Evolutionary conservation across 768 basidiomycete genomes (phyloP).

Genomic region (Lactarius indigo): DNA sequence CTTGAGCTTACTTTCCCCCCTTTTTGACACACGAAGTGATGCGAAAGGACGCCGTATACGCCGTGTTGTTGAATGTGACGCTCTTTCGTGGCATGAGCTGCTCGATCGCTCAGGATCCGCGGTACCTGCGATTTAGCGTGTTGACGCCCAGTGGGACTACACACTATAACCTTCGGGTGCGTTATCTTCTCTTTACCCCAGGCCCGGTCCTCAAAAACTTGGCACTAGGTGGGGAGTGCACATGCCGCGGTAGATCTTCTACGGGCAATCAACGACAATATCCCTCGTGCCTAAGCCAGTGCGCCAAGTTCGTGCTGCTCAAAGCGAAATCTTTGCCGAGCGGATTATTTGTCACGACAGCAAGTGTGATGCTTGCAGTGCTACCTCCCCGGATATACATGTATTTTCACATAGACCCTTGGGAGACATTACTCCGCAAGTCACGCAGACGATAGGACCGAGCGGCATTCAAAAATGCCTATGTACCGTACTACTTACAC

Average conservation of each 20-base stretch:
- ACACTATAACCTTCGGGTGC: constrained; percentile 75
- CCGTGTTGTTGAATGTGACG: constrained; percentile 68
- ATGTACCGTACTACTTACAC: constrained; percentile 17
- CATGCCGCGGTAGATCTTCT: constrained; percentile 23
- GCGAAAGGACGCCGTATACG: constrained; percentile 81
- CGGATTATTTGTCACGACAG: constrained; percentile 1
- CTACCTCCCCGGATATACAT: constrained; percentile 3
- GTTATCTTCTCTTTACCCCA: constrained; percentile 27
- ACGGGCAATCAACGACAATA: constrained; percentile 19
- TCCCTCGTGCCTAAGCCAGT: constrained; percentile 3
- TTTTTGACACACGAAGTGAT: constrained; percentile 49
- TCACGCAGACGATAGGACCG: constrained; percentile 16
- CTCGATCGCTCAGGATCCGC: constrained; percentile 67
- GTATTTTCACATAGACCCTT: not conserved
- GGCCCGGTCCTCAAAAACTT: not conserved
- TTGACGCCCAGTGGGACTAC: constrained; percentile 57
- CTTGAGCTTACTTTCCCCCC: not conserved
- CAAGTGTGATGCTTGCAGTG: not conserved
- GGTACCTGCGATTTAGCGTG: constrained; percentile 73
- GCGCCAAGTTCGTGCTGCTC: not conserved
- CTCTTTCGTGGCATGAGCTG: constrained; percentile 79
- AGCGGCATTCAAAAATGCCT: constrained; percentile 4
- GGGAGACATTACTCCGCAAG: not conserved
- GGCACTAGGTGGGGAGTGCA: constrained; percentile 21
- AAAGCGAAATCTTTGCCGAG: not conserved